phyloP scores from a whole-genome alignment of 2,329 filamentous ascomycete genomes.

The Ophiostoma piceae region DNA sequence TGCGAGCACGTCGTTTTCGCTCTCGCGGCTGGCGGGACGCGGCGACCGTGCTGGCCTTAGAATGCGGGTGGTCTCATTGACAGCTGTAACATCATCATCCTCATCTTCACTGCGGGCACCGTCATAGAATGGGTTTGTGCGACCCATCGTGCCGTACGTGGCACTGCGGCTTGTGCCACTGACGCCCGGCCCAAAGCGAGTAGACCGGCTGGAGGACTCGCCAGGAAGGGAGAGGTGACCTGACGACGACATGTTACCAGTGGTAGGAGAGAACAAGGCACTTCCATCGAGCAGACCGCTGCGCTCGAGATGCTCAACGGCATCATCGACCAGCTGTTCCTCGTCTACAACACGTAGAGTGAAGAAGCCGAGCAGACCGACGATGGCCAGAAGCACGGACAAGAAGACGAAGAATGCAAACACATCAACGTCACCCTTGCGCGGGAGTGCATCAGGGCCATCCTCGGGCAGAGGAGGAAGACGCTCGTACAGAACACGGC shows the following conservation, averaged over 20 bases:
- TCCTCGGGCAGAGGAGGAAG: conserved; percentile 57
- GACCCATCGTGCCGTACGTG: conserved; percentile 25
- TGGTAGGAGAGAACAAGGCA: conserved; percentile 61
- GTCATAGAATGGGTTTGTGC: conserved; percentile 21
- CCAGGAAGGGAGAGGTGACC: not conserved
- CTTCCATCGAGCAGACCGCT: conserved; percentile 76
- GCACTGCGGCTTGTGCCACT: conserved; percentile 7
- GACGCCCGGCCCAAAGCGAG: conserved; percentile 24
- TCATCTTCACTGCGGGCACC: conserved; percentile 21
- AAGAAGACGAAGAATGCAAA: conserved; percentile 87
- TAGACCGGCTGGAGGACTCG: conserved; percentile 17
- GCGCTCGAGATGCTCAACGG: conserved; percentile 82
- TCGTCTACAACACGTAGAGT: conserved; percentile 75
- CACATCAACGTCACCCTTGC: conserved; percentile 62
- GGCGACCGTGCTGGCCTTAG: not conserved
- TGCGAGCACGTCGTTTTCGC: conserved; percentile 21
- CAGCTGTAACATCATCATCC: conserved; percentile 18
- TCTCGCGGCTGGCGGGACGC: conserved; percentile 13
- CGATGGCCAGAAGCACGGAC: conserved; percentile 60
- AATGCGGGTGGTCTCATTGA: conserved; percentile 19
- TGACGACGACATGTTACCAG: conserved; percentile 30
- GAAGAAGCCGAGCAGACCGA: conserved; percentile 70
- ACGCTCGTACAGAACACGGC: conserved; percentile 66
- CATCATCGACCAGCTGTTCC: conserved; percentile 80
- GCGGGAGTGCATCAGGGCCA: conserved; percentile 26